Evolutionary conservation across 164 flowering plant species (phyloP), one percentile per base, ranked within the genome.

Genomic region (Taxillus chinensis): DNA sequence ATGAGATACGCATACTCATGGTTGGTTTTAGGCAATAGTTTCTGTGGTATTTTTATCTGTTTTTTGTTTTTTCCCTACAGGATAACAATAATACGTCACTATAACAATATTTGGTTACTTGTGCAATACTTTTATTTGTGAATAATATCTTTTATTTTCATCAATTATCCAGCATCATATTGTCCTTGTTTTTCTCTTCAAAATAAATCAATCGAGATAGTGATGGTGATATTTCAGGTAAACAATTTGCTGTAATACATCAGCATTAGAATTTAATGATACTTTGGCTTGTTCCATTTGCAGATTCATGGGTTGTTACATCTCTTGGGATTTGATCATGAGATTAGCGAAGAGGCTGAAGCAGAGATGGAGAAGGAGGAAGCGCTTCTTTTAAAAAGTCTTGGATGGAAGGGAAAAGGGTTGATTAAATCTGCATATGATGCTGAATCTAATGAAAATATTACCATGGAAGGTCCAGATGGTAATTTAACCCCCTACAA

Each of bases 361-460:
- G 73, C 59, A 60, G 99, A 88, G 76, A 93, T 93, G 97, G 95
- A 93, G 76, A 75, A 76, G 68, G 89, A 83, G 73, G 97, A 90
- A 77, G 95, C 83, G 66, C 75, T 74, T 65, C 81, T 93, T 64
- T 70, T 93, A 72, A 80, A 74, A 60, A 82, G 79, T 69, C 95
- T 89, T 69, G 95, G 86, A 52, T 93, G 97, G 97, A 83, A 80
- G 62, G 98, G 95, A 59, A 92, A 92, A 76, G 95, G 98, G 60
- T 70, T 93, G 66, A 93, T 90, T 66, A 81, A 84, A 67, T 80
- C 88, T 74, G 89, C 98, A 52, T 63, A 64, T 75, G 86, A 86
- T 72, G 80, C 80, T 72, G 73, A 73, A 59, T 63, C 64, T 41
- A 62, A 71, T 78, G 83, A 66, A 59, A 70, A 60, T 64, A 68